Evolutionary conservation across 2,329 filamentous ascomycete species (phyloP).

Genomic region (Talaromyces piceae): DNA sequence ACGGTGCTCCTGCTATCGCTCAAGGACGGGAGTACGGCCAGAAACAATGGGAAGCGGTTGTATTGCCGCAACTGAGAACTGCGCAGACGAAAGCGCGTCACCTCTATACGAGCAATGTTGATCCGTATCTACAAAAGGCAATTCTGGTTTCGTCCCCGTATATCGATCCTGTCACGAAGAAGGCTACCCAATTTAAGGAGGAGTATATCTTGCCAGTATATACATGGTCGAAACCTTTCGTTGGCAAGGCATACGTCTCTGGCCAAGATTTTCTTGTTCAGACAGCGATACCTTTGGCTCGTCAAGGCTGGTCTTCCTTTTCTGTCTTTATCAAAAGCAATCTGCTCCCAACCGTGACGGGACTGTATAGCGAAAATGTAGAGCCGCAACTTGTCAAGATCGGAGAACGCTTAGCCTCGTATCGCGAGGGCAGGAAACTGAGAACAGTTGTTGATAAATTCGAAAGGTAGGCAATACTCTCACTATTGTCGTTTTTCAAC

Average conservation of each 20-base stretch:
- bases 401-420: conserved; percentile 70
- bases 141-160: conserved; percentile 59
- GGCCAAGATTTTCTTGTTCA: conserved; percentile 60
- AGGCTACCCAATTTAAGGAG: conserved; percentile 61
- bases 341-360: conserved; percentile 72
- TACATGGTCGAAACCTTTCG: conserved; percentile 65
- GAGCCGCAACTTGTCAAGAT: conserved; percentile 93
- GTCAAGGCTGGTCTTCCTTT: conserved; percentile 62
- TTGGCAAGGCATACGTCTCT: conserved; percentile 58
- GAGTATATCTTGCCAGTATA: conserved; percentile 70
- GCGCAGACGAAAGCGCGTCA: conserved; percentile 54
- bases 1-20: conserved; percentile 66
- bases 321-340: conserved; percentile 65
- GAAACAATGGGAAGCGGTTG: conserved; percentile 68
- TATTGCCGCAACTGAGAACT: conserved; percentile 66
- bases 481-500: neutral
- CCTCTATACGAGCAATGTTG: conserved; percentile 64
- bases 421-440: conserved; percentile 53
- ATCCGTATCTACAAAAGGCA: conserved; percentile 63
- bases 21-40: conserved; percentile 59
- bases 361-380: conserved; percentile 82
- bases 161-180: conserved; percentile 58
- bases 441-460: conserved; percentile 52
- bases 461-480: conserved; percentile 33
- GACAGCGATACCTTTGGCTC: conserved; percentile 64